These are phyloP conservation scores for Eutrema salsugineum DNA, from an alignment of 441 rosid genomes.

Conservation along the genomic window DNA sequence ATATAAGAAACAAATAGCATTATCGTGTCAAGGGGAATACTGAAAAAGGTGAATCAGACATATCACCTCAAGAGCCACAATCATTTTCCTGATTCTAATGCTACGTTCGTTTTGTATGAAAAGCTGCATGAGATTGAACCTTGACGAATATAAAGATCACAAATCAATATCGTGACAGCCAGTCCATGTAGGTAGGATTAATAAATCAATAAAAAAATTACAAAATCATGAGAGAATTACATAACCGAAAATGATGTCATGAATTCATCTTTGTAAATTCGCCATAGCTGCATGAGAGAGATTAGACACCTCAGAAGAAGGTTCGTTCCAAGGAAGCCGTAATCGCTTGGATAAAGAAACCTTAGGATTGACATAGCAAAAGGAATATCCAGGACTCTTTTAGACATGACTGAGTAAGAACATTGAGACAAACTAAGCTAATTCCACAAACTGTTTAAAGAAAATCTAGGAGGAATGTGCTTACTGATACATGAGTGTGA, in stretches of 20 bases:
- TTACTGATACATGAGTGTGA: slow-evolving; percentile 77
- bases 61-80: slow-evolving; percentile 91
- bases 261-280: slow-evolving; percentile 77
- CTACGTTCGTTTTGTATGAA: slow-evolving; percentile 58
- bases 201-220: slow-evolving; percentile 12
- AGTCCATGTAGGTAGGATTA: slow-evolving; percentile 7
- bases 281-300: slow-evolving; percentile 71
- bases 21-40: not conserved
- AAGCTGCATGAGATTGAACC: slow-evolving; percentile 91
- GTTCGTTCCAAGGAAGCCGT: slow-evolving; percentile 63
- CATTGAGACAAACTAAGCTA: slow-evolving; percentile 11
- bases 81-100: slow-evolving; percentile 78
- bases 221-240: slow-evolving; percentile 53
- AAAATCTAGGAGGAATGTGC: slow-evolving; percentile 26
- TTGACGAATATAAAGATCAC: slow-evolving; percentile 34
- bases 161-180: slow-evolving; percentile 2
- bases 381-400: slow-evolving; percentile 12
- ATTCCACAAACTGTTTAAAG: not conserved
- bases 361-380: slow-evolving; percentile 40
- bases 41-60: slow-evolving; percentile 17
- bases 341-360: slow-evolving; percentile 81
- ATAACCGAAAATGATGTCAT: slow-evolving; percentile 78
- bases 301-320: slow-evolving; percentile 45
- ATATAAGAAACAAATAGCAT: not conserved
- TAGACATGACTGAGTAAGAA: slow-evolving; percentile 15